These are phyloP conservation scores for Fusarium beomiforme DNA, from an alignment of 2,329 filamentous ascomycete species.

Conservation along the genomic window DNA sequence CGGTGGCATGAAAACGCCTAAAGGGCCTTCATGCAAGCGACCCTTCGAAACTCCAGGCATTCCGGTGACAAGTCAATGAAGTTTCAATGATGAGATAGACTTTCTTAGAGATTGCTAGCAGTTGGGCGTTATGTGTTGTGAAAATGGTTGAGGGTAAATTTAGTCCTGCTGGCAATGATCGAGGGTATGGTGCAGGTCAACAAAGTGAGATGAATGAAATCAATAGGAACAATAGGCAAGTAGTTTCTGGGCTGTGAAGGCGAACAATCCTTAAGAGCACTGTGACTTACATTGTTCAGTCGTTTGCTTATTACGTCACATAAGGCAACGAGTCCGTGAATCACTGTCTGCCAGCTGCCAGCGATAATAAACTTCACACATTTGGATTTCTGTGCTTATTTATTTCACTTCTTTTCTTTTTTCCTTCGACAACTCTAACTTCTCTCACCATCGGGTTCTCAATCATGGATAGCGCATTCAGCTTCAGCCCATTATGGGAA, in stretches of 20 bases:
- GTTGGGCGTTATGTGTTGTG: neutral
- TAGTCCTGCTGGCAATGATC: neutral
- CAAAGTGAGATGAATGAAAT: neutral
- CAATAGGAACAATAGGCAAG: neutral
- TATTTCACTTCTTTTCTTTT: neutral
- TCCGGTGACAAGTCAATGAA: neutral
- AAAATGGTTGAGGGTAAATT: neutral
- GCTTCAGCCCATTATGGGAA: conserved; percentile 38
- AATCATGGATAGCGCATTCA: conserved; percentile 39
- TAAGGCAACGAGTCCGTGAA: neutral
- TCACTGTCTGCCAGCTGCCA: neutral
- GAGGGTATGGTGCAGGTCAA: neutral
- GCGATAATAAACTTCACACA: neutral
- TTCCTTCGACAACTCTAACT: neutral
- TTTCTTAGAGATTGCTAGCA: neutral
- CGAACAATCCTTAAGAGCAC: neutral
- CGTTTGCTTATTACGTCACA: neutral
- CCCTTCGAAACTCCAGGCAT: neutral
- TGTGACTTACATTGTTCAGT: neutral
- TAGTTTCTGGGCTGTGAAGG: neutral
- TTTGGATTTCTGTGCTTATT: neutral
- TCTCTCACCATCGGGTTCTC: neutral
- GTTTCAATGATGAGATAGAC: neutral
- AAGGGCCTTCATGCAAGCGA: neutral
- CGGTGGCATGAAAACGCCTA: neutral